Base-by-base conservation (phyloP, 306 rosid genomes). In the Pterocarpus santalinus region DNA sequence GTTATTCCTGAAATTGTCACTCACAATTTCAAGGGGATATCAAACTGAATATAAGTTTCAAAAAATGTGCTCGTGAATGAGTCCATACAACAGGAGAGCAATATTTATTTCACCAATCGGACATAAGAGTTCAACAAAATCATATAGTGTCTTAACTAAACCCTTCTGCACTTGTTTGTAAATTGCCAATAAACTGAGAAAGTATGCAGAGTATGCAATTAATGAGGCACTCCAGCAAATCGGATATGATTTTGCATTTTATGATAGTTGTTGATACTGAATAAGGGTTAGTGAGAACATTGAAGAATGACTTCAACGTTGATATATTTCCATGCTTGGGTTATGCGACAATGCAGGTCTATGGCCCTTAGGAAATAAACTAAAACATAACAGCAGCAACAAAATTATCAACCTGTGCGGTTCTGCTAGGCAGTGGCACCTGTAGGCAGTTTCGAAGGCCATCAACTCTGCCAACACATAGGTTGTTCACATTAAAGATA, bases 391-490 rank as follows among this genome's bases (percentile, higher is more conserved):
- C 15, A 35, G 55, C 66, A 3, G 75, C 61, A 65, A 74, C 12
- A 77, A 77, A 75, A 57, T 61, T 62, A 86, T 82, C 79, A 77
- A 93, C 99, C 98, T 93, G 99, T 35, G 98, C 93, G 65, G 97
- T 95, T 82, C 97, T 85, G 73, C 91, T 84, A 10, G 94, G 98
- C 72, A 93, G 88, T 72, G 86, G 75, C 85, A 90, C 90, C 77
- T 88, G 96, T 76, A 95, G 80, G 97, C 99, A 87, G 85, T 89
- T 88, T 80, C 85, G 86, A 44, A 88, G 91, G 55, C 91, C 98
- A 71, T 91, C 98, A 22, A 83, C 90, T 78, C 98, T 92, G 90
- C 33, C 87, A 79, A 82, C 9, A 67, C 46, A 65, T 32, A 38
- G 4, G 66, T 75, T 75, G 39, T 33, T 41, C 65, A 60, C 15